phyloP scores from a whole-genome alignment of 2,329 filamentous ascomycete species.

The Colletotrichum salicis region DNA sequence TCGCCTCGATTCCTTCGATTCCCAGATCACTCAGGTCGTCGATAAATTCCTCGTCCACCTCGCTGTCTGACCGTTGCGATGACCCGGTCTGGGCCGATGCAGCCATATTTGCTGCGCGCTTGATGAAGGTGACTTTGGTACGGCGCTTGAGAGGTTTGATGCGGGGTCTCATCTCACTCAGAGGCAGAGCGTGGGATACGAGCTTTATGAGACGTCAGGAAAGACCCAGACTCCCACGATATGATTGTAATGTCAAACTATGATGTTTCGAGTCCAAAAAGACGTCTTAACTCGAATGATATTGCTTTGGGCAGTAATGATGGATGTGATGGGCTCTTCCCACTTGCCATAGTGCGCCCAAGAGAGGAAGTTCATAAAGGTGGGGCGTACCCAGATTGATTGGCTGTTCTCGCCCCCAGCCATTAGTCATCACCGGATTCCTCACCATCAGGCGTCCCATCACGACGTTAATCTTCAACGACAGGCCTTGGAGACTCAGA shows the following conservation, averaged over 20 bases:
- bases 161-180: conserved; percentile 36
- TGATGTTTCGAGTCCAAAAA: not conserved
- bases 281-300: not conserved
- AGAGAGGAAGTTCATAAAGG: conserved; percentile 23
- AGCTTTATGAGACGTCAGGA: conserved; percentile 1
- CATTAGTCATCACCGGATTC: conserved; percentile 9
- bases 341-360: not conserved
- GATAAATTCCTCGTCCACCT: conserved; percentile 34
- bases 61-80: conserved; percentile 17
- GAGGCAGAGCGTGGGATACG: not conserved
- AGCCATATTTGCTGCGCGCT: conserved; percentile 36
- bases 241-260: not conserved
- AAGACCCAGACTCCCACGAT: not conserved
- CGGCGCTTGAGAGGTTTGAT: conserved; percentile 40
- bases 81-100: conserved; percentile 22
- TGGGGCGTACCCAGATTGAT: not conserved
- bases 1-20: conserved; percentile 35
- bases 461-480: conserved; percentile 8
- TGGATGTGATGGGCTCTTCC: not conserved
- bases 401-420: not conserved
- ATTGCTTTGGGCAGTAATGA: not conserved
- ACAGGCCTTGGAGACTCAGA: not conserved
- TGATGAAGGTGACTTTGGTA: conserved; percentile 46
- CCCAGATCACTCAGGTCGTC: conserved; percentile 28
- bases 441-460: conserved; percentile 11